phyloP scores from a whole-genome alignment of 1,284 basidiomycete species.

The Cryptococcus hybrid region DNA sequence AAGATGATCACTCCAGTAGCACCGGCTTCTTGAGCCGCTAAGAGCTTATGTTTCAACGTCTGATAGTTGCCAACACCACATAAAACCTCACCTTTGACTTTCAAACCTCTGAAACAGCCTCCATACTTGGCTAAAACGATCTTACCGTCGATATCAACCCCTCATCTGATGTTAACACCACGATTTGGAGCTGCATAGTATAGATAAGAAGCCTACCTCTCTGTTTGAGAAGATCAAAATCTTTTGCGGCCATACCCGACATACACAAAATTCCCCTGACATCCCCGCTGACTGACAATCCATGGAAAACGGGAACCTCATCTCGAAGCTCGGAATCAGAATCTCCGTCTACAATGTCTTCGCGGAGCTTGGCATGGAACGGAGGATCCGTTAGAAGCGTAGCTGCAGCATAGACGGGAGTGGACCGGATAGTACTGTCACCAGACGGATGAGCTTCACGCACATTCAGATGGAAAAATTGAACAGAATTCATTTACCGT shows the following conservation, averaged over 20 bases:
- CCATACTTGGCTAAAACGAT: slow-evolving; percentile 87
- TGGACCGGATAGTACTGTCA: slow-evolving; percentile 69
- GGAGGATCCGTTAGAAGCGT: slow-evolving; percentile 41
- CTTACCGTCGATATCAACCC: slow-evolving; percentile 72
- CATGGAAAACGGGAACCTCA: slow-evolving; percentile 51
- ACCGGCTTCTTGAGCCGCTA: slow-evolving; percentile 79
- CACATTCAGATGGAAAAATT: neutral
- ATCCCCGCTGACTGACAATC: slow-evolving; percentile 43
- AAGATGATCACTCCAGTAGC: slow-evolving; percentile 67
- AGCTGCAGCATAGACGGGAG: slow-evolving; percentile 57
- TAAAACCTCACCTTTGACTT: slow-evolving; percentile 37
- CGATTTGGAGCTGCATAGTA: neutral
- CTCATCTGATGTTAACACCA: slow-evolving; percentile 36
- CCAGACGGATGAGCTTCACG: neutral
- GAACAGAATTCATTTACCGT: slow-evolving; percentile 28
- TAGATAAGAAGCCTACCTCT: slow-evolving; percentile 37
- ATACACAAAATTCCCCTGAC: slow-evolving; percentile 66
- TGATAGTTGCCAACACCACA: neutral
- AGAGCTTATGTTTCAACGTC: slow-evolving; percentile 38
- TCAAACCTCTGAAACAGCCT: slow-evolving; percentile 73
- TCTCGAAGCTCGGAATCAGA: slow-evolving; percentile 49
- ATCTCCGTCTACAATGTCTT: slow-evolving; percentile 53
- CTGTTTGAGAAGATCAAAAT: slow-evolving; percentile 64
- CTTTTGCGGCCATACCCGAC: slow-evolving; percentile 78
- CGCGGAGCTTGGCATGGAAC: slow-evolving; percentile 52